Evolutionary conservation across 139 green algal species (phyloP), one percentile per base, ranked within the genome.

Genomic region (Limnomonas spitsbergensis): DNA sequence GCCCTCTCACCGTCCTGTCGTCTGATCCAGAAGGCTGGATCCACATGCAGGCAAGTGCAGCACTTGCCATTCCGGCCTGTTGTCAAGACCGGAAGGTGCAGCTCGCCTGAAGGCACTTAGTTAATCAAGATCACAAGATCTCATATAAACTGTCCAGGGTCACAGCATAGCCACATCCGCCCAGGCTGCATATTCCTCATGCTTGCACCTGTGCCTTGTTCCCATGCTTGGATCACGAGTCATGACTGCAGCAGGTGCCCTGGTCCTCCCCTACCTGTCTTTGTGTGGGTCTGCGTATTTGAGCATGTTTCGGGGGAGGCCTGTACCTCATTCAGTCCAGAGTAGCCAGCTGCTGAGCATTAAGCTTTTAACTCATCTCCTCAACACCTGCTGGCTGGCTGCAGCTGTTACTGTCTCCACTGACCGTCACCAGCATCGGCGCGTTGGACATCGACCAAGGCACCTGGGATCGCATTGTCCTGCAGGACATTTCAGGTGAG

Each of bases 21-120:
- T 78, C 81, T 14, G 76, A 82, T 38, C 68, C 80, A 24, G 76
- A 83, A 34, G 85, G 85, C 71, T 90, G 84, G 84, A 83, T 84
- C 9, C 86, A 81, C 38, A 54, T 85, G 1, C 81, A 85, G 69
- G 81, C 80, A 26, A 29, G 31, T 34, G 32, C 66, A 20, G 35
- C 2, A 7, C 32, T 70, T 35, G 34, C 29, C 2, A 35, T 29
- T 4, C 70, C 66, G 38, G n/a, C n/a, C n/a, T n/a, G n/a, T n/a
- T n/a, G n/a, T n/a, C n/a, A n/a, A n/a, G n/a, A n/a, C n/a, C n/a
- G n/a, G n/a, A n/a, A n/a, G n/a, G n/a, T n/a, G n/a, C n/a, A n/a
- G n/a, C n/a, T n/a, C 20, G 47, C 20, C 47, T 20, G 20, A 29
- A 20, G 20, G 20, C 14, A 61, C 20, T 20, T 61, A 29, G 20